Evolutionary conservation across 306 rosid genomes (phyloP), one percentile per base, ranked within the genome.

Genomic region (Quercus rubra): DNA sequence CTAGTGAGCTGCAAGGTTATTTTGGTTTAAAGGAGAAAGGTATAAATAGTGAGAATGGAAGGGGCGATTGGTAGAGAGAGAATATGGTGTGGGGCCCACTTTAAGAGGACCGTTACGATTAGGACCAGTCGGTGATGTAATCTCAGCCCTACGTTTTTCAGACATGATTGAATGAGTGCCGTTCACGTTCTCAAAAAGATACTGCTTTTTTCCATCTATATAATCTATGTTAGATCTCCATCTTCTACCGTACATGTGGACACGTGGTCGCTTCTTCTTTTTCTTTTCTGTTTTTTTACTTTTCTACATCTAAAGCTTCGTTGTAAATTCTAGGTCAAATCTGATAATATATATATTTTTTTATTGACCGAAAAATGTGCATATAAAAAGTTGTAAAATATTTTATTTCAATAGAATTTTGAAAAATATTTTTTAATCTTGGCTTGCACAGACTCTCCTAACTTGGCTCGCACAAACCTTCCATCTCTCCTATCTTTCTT

Each of bases 161-260:
- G 43, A 1, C 33, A 19, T 62, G 75, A 75, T 70, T 55, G 66
- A 71, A 75, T 58, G 81, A 76, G 66, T 21, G 78, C 41, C 86
- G 79, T 74, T 61, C 84, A 76, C 69, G 77, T 61, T 52, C 78
- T 20, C 8, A 31, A 7, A 35, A 21, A 15, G 43, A 35, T 21
- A 14, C 46, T 41, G 3, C 46, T 41, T 41, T 35, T 41, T 41
- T 41, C 46, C 2, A 41, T 8, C 12, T 23, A 23, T 23, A 23
- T 23, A 23, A 23, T 23, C 23, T 28, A 5, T 58, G 20, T 46
- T 9, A 43, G 59, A 38, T 3, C 20, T 56, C 49, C 5, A 38
- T 3, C 20, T 56, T 20, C 3, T n/a, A 71, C 52, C 54, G 25
- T 3, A 71, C 31, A 14, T 46, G 28, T 5, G 15, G 55, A 28